These are phyloP conservation scores for Vigna angularis DNA, from an alignment of 306 rosid genomes.

Conservation along the genomic window DNA sequence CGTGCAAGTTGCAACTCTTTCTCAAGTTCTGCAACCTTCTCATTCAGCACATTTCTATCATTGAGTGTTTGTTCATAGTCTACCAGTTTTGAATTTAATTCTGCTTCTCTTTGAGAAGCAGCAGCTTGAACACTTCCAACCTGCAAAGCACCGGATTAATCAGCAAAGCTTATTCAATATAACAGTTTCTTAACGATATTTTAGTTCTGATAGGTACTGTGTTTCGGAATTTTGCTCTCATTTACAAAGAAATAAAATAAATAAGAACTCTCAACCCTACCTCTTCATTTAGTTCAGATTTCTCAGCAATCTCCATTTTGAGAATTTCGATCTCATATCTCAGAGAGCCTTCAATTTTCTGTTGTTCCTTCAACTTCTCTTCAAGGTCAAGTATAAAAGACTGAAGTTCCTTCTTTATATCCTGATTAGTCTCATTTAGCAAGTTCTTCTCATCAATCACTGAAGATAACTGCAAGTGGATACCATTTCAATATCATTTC, in stretches of 20 bases:
- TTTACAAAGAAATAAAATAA: neutral
- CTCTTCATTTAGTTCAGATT: slow-evolving; percentile 68
- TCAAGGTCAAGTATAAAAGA: slow-evolving; percentile 68
- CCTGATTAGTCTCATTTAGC: slow-evolving; percentile 74
- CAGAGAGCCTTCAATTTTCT: slow-evolving; percentile 62
- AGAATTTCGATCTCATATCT: slow-evolving; percentile 70
- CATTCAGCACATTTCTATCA: slow-evolving; percentile 64
- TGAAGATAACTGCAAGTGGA: slow-evolving; percentile 73
- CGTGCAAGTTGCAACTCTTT: slow-evolving; percentile 71
- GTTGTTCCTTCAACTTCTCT: slow-evolving; percentile 71
- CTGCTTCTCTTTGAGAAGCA: slow-evolving; percentile 70
- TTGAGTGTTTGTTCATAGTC: slow-evolving; percentile 58
- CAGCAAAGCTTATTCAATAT: slow-evolving; percentile 14
- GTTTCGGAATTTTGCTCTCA: slow-evolving; percentile 28
- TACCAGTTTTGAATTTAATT: slow-evolving; percentile 66
- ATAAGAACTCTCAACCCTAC: slow-evolving; percentile 48
- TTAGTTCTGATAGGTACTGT: neutral
- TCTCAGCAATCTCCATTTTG: slow-evolving; percentile 69
- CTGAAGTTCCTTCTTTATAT: slow-evolving; percentile 74
- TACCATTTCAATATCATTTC: slow-evolving; percentile 37
- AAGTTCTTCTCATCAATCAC: slow-evolving; percentile 77
- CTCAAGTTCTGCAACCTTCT: slow-evolving; percentile 68
- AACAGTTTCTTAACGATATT: neutral
- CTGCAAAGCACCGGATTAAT: slow-evolving; percentile 52
- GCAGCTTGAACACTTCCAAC: slow-evolving; percentile 64